Conservation (phyloP, 2,329 filamentous ascomycete species). For the Pestalotiopsis fici region DNA sequence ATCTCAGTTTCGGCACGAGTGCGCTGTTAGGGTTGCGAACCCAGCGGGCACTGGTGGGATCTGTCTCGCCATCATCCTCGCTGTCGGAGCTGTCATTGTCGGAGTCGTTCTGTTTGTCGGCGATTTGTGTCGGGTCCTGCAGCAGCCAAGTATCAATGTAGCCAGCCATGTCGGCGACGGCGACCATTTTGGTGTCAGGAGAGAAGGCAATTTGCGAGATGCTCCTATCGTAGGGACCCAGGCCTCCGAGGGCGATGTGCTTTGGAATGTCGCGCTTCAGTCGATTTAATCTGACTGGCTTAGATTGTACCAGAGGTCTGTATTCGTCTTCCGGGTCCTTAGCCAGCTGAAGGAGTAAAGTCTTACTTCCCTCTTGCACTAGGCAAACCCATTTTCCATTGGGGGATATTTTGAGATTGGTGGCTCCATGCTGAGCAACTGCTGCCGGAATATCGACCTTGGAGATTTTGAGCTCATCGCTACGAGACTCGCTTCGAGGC, state of each 20-base stretch:
- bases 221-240: conserved; percentile 75
- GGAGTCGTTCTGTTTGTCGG: conserved; percentile 32
- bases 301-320: conserved; percentile 40
- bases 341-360: conserved; percentile 54
- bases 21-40: conserved; percentile 69
- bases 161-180: conserved; percentile 78
- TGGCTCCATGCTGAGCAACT: conserved; percentile 65
- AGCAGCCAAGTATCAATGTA: conserved; percentile 87
- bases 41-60: conserved; percentile 58
- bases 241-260: conserved; percentile 61
- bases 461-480: conserved; percentile 67
- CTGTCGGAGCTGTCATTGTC: conserved; percentile 38
- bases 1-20: conserved; percentile 68
- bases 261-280: conserved; percentile 55
- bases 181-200: conserved; percentile 76
- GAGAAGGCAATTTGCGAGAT: conserved; percentile 79
- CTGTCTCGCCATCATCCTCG: conserved; percentile 46
- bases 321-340: conserved; percentile 29
- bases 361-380: conserved; percentile 60
- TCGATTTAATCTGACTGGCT: conserved; percentile 50
- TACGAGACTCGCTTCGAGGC: conserved; percentile 49
- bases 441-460: conserved; percentile 66
- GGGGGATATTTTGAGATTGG: conserved; percentile 68
- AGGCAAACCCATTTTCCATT: conserved; percentile 70
- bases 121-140: conserved; percentile 43